These are phyloP conservation scores for Tillandsia fasciculata DNA, from an alignment of 176 grass and related monocot species.

Conservation along the genomic window DNA sequence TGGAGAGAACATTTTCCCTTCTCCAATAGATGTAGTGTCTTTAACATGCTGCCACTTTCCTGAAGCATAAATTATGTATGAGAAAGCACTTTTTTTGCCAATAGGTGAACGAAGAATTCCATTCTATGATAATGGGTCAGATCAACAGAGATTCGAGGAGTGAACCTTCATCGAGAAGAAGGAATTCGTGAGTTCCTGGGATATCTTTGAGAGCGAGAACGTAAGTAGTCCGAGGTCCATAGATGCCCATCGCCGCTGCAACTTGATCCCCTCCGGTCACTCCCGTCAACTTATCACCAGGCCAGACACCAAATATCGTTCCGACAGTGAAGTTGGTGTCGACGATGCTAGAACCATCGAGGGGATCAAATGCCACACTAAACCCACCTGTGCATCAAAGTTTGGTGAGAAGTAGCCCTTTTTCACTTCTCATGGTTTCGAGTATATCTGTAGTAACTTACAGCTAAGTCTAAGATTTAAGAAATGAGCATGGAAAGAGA, in stretches of 20 bases:
- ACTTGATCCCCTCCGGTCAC: constrained; percentile 77
- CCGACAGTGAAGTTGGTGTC: constrained; percentile 97
- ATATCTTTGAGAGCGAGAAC: constrained; percentile 81
- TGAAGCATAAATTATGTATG: constrained; percentile 13
- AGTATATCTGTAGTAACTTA: too few relatives aligned
- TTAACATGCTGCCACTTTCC: constrained; percentile 99
- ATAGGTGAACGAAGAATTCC: neutral
- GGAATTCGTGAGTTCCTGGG: constrained; percentile 93
- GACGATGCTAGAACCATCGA: constrained; percentile 92
- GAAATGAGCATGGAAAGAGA: too few relatives aligned
- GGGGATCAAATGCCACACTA: constrained; percentile 89
- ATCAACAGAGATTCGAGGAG: neutral
- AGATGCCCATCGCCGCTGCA: constrained; percentile 92
- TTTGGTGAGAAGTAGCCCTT: neutral
- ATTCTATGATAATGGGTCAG: neutral
- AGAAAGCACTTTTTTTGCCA: neutral
- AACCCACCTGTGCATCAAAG: constrained; percentile 54
- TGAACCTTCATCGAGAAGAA: constrained; percentile 77
- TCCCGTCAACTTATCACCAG: constrained; percentile 79
- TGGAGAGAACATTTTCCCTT: constrained; percentile 98
- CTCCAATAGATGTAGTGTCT: constrained; percentile 74
- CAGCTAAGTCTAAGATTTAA: too few relatives aligned
- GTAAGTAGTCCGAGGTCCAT: constrained; percentile 87
- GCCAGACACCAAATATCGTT: constrained; percentile 97
- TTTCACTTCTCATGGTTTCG: too few relatives aligned